Percentiles rank a stretch among this genome's conserved stretches.
Evolutionary conservation across 768 basidiomycete species (phyloP).

Genomic region (Mycena galopus): DNA sequence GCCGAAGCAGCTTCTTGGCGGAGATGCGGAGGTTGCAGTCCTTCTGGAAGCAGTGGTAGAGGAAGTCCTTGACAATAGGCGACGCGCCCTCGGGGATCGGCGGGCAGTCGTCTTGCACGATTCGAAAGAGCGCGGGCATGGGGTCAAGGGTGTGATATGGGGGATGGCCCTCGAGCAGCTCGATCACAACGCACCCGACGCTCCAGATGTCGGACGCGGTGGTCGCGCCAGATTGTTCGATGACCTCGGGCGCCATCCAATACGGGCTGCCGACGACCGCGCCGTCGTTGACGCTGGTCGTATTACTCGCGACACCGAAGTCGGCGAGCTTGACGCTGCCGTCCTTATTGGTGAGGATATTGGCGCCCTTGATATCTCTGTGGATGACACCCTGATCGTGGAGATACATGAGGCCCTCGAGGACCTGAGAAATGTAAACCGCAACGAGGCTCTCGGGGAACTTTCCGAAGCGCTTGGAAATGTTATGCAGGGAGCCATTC

Average conservation of each 20-base stretch:
- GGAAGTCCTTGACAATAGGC: constrained; percentile 95
- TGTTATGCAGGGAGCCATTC: constrained; percentile 96
- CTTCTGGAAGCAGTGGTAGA: constrained; percentile 98
- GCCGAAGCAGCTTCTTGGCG: constrained; percentile 91
- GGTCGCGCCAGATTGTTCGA: constrained; percentile 97
- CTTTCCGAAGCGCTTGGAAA: constrained; percentile 97
- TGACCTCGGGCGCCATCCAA: constrained; percentile 99
- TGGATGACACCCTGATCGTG: constrained; percentile 99
- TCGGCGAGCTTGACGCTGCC: constrained; percentile 99
- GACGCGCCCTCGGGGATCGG: constrained; percentile 97
- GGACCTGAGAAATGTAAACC: constrained; percentile 95
- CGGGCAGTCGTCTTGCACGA: constrained; percentile 98
- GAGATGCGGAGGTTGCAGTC: constrained; percentile 95
- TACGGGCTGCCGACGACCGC: constrained; percentile 98
- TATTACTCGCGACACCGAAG: constrained; percentile 93
- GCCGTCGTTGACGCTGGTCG: constrained; percentile 82
- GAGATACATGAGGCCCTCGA: constrained; percentile 95
- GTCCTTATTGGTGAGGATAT: constrained; percentile 98
- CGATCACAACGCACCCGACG: constrained; percentile 98
- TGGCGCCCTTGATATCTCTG: constrained; percentile 98
- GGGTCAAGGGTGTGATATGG: constrained; percentile 97
- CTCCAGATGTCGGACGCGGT: constrained; percentile 99
- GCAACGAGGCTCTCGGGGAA: constrained; percentile 98
- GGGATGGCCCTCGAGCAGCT: constrained; percentile 90
- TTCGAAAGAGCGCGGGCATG: constrained; percentile 98